phyloP scores from a whole-genome alignment of 2,329 filamentous ascomycete genomes.

The Magnaporthales sp. region DNA sequence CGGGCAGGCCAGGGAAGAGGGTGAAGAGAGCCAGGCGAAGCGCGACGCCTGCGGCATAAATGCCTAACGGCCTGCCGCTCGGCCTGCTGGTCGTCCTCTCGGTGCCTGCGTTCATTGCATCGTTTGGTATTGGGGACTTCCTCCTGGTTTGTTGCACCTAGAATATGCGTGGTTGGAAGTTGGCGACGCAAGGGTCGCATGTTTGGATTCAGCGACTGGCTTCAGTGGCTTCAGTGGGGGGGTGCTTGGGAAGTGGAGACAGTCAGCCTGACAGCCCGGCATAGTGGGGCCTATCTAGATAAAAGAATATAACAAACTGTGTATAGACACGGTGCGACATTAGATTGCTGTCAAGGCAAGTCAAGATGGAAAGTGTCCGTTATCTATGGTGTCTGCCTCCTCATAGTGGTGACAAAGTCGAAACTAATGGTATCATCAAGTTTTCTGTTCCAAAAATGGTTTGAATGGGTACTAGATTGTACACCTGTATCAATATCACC shows the following conservation, averaged over 20 bases:
- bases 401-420: background rate
- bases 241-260: background rate
- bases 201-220: background rate
- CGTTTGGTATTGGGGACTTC: background rate
- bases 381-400: too few species aligned
- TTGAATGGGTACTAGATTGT: too few species aligned
- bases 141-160: background rate
- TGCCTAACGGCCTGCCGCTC: slow-evolving; percentile 41
- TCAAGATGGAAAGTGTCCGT: too few species aligned
- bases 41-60: slow-evolving; percentile 69
- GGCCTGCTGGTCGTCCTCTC: slow-evolving; percentile 9
- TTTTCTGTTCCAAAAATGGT: too few species aligned
- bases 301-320: background rate
- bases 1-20: slow-evolving; percentile 73
- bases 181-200: background rate
- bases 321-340: background rate
- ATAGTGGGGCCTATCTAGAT: background rate
- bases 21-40: slow-evolving; percentile 74
- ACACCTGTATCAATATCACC: background rate
- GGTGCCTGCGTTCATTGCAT: slow-evolving; percentile 13
- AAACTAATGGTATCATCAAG: background rate
- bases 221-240: background rate
- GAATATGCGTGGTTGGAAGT: background rate
- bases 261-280: background rate
- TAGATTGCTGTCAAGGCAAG: too few species aligned